Evolutionary conservation across 2,329 filamentous ascomycete genomes (phyloP), one percentile per base, ranked within the genome.

Genomic region (Alternaria brassicae): DNA sequence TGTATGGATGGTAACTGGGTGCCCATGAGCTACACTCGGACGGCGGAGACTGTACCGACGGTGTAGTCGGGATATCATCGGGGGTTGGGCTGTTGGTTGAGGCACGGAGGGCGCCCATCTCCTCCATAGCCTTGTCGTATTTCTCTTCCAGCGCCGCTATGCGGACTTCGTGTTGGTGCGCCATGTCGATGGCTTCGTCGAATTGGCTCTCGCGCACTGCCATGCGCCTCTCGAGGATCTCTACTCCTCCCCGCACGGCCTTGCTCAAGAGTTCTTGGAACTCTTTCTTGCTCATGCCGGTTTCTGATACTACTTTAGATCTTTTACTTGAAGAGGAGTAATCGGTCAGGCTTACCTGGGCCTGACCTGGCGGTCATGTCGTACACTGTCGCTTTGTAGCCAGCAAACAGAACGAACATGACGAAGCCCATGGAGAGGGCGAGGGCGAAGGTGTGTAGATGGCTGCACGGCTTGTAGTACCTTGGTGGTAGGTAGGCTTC

Each of bases 41-140:
- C 49, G 13, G 36, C 49, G 36, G 25, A 41, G 25, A 52, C n/a
- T 34, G 48, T 17, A 30, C 23, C 23, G 7, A 39, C 2, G 37
- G 25, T 40, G 25, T 28, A 25, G 23, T n/a, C 36, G 17, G 23
- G 23, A 23, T 4, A 13, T 40, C 21, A 6, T 36, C 15, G 17
- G 21, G n/a, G 12, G 32, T 28, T 4, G 15, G n/a, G 23, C 15
- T 39, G 34, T 27, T 39, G 10, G 28, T 7, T 28, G 34, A 50
- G 36, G 49, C 49, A 10, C 25, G 49, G 13, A 52, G 36, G 36
- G 49, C 49, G n/a, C 37, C 49, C 36, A 52, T 41, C 17, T 52
- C 49, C 37, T 28, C 39, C 36, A 40, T 40, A 32, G 25, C 49
- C 37, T 23, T 52, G 49, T 28, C 17, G 25, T 41, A 28, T 12